Evolutionary conservation across 2,329 filamentous ascomycete genomes (phyloP), one percentile per base, ranked within the genome.

Genomic region (Aspergillus eucalypticola): DNA sequence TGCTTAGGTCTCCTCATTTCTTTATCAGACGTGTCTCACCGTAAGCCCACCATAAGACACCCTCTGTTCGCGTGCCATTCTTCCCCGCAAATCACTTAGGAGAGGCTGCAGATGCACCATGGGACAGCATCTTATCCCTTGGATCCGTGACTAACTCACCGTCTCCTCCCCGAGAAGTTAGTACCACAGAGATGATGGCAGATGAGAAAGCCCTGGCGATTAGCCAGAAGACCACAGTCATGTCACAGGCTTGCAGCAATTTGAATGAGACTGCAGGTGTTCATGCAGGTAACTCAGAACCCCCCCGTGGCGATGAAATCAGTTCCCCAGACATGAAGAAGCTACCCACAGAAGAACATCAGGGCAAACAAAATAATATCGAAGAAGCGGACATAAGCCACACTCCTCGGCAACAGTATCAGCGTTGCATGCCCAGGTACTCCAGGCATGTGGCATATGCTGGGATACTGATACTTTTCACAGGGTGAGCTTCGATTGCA

Each of bases 391-490:
- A 70, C 58, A 71, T 66, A 57, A 69, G 32, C 53, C 70, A 64
- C 64, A 75, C 71, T 50, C 73, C 64, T 50, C 64, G 73, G 61
- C 56, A 66, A 44, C 71, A 67, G 65, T 60, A 68, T 57, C 70
- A 65, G 6, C 72, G 68, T 8, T 61, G 65, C 39, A 51, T 44
- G 19, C 44, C 54, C 44, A 56, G 44, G 13, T 60, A 64, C 41
- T 23, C 60, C 17, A 74, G 71, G 55, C 71, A 75, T 71, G 64
- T 81, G 48, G 71, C 79, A 49, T 84, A 86, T 72, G 62, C 81
- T 35, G 69, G 74, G 49, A 75, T 82, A 56, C 83, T 75, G 76
- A 62, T 79, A 19, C 61, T 84, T 56, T 84, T 84, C 68, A 85
- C 83, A 54, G 82, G 82, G 82, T 84, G 75, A 74, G 79, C 76